phyloP scores from a whole-genome alignment of 2,329 filamentous ascomycete species.

The Hypoxylon sp. region DNA sequence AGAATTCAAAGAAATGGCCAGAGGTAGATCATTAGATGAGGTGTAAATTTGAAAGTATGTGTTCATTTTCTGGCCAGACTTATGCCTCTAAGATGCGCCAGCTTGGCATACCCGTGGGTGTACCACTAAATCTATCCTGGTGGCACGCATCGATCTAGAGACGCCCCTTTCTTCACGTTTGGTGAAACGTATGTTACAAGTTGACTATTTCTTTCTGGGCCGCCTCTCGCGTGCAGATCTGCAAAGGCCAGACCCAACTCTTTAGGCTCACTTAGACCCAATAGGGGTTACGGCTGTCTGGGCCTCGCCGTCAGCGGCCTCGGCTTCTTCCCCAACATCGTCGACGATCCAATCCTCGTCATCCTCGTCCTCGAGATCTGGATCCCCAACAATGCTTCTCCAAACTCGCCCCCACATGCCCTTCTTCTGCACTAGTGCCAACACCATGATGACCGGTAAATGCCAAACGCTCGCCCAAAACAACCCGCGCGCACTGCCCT shows the following conservation, averaged over 20 bases:
- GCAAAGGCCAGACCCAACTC: conserved; percentile 6
- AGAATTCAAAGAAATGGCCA: conserved; percentile 3
- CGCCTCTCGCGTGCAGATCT: conserved; percentile 15
- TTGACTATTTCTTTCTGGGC: conserved; percentile 5
- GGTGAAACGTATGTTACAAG: conserved; percentile 37
- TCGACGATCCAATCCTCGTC: conserved; percentile 58
- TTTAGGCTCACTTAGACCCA: conserved; percentile 26
- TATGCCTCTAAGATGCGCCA: neutral
- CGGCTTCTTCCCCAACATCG: conserved; percentile 25
- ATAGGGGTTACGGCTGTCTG: conserved; percentile 9
- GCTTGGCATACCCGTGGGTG: conserved; percentile 7
- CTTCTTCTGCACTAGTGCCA: conserved; percentile 93
- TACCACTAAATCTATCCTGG: conserved; percentile 1
- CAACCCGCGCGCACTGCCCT: conserved; percentile 82
- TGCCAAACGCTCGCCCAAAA: conserved; percentile 99
- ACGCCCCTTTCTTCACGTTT: conserved; percentile 15
- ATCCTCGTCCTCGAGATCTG: conserved; percentile 71
- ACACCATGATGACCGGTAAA: conserved; percentile 86
- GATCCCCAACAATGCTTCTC: conserved; percentile 72
- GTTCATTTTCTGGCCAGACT: conserved; percentile 20
- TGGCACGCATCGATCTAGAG: neutral
- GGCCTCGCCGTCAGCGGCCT: conserved; percentile 20
- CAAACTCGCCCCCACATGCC: conserved; percentile 89
- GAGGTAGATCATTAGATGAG: conserved; percentile 29
- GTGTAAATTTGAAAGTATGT: conserved; percentile 26